Percentiles rank a stretch among this genome's conserved stretches.
These are phyloP conservation scores for Phycomyces nitens DNA, from an alignment of 192 early-diverging fungal genomes.

Conservation along the genomic window DNA sequence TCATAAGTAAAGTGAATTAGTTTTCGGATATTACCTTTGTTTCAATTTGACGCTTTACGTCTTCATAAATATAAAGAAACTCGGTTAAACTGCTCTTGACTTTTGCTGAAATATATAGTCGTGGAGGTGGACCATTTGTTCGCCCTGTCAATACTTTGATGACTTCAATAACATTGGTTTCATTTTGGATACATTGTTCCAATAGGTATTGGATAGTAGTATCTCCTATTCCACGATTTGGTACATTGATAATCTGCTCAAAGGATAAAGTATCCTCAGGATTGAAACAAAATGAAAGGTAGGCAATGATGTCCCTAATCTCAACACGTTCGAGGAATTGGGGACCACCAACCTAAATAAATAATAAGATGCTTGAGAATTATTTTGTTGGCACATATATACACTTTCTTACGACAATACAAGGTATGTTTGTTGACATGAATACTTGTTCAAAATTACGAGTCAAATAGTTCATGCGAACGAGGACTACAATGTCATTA, in stretches of 20 bases:
- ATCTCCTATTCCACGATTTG: conserved; percentile 28
- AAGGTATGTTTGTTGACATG: background rate
- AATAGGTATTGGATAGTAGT: background rate
- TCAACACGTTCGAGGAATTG: conserved; percentile 27
- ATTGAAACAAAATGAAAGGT: conserved; percentile 15
- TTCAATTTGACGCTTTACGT: too few relatives aligned
- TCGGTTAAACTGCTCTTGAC: too few relatives aligned
- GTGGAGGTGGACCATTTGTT: too few relatives aligned
- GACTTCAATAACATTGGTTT: background rate
- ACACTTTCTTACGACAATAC: conserved; percentile 18
- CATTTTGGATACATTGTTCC: background rate
- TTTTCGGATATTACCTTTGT: too few relatives aligned
- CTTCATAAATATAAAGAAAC: too few relatives aligned
- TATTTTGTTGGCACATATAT: too few relatives aligned
- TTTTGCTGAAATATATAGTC: too few relatives aligned
- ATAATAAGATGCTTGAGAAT: too few relatives aligned
- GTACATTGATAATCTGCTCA: conserved; percentile 22
- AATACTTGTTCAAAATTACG: conserved; percentile 19
- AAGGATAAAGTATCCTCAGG: conserved; percentile 17
- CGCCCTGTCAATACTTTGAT: background rate
- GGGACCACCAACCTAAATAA: conserved; percentile 9
- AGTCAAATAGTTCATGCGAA: conserved; percentile 17
- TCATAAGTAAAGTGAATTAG: too few relatives aligned
- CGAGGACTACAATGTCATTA: conserved; percentile 20
- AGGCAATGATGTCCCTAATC: conserved; percentile 19